Conservation (phyloP, 1,139 yeast genomes). For the Sugiyamaella novakii region DNA sequence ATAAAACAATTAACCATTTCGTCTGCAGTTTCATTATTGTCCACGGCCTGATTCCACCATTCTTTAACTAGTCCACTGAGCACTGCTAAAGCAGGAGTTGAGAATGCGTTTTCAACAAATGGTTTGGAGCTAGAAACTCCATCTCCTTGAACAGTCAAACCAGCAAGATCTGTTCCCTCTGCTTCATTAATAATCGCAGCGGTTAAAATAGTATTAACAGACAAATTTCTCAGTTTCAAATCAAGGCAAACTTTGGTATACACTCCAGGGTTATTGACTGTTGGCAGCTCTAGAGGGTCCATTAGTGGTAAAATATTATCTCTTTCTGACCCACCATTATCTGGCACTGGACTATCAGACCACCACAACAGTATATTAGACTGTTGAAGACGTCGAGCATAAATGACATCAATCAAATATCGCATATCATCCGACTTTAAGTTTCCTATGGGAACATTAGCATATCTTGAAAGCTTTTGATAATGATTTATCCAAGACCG, state of each 20-base stretch:
- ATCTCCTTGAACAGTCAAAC: constrained; percentile 44
- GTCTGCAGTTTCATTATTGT: constrained; percentile 71
- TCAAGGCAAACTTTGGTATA: constrained; percentile 82
- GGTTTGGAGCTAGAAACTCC: constrained; percentile 33
- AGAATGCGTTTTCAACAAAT: constrained; percentile 63
- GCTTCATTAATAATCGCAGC: constrained; percentile 85
- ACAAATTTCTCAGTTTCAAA: constrained; percentile 72
- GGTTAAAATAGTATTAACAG: constrained; percentile 82
- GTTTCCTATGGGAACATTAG: constrained; percentile 85
- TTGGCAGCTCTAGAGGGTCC: constrained; percentile 70
- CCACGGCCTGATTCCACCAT: constrained; percentile 94
- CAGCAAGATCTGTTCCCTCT: constrained; percentile 82
- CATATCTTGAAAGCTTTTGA: constrained; percentile 65
- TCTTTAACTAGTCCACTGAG: constrained; percentile 74
- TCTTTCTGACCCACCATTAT: constrained; percentile 80
- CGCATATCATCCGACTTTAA: constrained; percentile 74
- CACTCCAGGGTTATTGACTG: constrained; percentile 75
- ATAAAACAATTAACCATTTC: constrained; percentile 80
- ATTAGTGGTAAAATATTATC: constrained; percentile 52
- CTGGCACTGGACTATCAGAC: constrained; percentile 81
- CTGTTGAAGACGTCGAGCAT: constrained; percentile 72
- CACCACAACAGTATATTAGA: constrained; percentile 87
- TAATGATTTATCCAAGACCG: constrained; percentile 76
- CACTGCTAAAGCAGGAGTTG: constrained; percentile 71
- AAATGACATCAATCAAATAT: constrained; percentile 79